phyloP scores from a whole-genome alignment of 169 alveolate species.

The Eimeria falciformis region DNA sequence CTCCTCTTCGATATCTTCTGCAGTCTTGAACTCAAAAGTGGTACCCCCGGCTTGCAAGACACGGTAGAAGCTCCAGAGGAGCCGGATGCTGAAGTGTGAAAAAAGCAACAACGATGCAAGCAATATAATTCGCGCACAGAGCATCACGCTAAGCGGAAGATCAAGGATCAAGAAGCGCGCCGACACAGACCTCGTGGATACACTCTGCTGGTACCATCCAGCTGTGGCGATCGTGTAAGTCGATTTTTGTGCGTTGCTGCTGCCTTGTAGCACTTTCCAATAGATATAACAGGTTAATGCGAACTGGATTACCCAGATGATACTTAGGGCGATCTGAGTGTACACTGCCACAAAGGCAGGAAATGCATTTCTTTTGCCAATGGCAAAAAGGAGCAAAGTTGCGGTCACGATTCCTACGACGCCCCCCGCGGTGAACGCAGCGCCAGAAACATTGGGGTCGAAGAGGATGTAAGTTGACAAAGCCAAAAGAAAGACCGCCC shows the following conservation, averaged over 20 bases:
- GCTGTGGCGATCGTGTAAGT: conserved; percentile 58
- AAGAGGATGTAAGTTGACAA: conserved; percentile 51
- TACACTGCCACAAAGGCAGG: conserved; percentile 74
- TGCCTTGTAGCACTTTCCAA: conserved; percentile 35
- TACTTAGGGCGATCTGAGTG: conserved; percentile 62
- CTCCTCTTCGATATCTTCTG: conserved; percentile 75
- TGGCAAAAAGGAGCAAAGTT: conserved; percentile 67
- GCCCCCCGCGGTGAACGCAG: conserved; percentile 76
- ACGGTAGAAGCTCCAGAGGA: conserved; percentile 77
- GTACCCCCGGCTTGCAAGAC: conserved; percentile 78
- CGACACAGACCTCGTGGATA: background rate
- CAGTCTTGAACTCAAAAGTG: conserved; percentile 62
- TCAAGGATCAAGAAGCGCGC: conserved; percentile 50
- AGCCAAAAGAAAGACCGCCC: conserved; percentile 76
- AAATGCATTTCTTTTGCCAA: conserved; percentile 69
- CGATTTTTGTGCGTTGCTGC: background rate
- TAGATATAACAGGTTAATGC: conserved; percentile 57
- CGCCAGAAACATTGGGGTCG: conserved; percentile 71
- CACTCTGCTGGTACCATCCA: conserved; percentile 56
- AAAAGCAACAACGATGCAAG: conserved; percentile 54
- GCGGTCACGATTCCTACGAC: conserved; percentile 73
- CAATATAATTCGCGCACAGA: conserved; percentile 59
- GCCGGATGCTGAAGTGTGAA: conserved; percentile 57
- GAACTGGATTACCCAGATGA: conserved; percentile 66
- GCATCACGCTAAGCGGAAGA: conserved; percentile 56